Conservation (phyloP, 1,139 yeast species). For the Candida buenavistaensis region DNA sequence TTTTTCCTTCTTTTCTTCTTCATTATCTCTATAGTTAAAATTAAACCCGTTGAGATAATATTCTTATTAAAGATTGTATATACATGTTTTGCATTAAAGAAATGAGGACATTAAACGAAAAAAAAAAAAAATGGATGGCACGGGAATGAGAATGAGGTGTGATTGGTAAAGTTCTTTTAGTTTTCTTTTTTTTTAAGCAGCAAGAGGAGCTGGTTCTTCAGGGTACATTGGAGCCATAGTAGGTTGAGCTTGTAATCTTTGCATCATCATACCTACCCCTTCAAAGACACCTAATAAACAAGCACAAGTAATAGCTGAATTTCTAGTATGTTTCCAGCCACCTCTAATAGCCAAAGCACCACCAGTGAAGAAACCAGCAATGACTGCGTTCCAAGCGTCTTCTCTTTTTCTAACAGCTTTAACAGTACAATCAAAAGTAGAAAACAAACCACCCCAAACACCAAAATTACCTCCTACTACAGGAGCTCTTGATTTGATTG, state of each 20-base stretch:
- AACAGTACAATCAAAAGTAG: constrained; percentile 93
- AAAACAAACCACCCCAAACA: constrained; percentile 98
- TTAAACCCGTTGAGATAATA: too few species aligned
- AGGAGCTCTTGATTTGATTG: constrained; percentile 95
- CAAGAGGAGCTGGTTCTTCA: constrained; percentile 53
- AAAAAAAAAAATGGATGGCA: too few species aligned
- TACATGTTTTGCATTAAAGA: too few species aligned
- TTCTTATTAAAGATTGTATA: too few species aligned
- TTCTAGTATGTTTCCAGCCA: constrained; percentile 96
- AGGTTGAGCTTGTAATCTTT: constrained; percentile 86
- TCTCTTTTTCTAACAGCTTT: constrained; percentile 96
- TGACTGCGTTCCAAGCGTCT: constrained; percentile 97
- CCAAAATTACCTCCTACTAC: constrained; percentile 99
- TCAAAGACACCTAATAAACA: constrained; percentile 94
- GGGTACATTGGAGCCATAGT: constrained; percentile 79
- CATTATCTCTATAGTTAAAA: too few species aligned
- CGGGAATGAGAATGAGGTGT: too few species aligned
- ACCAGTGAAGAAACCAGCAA: constrained; percentile 98
- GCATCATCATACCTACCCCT: constrained; percentile 97
- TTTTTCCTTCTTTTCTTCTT: too few species aligned
- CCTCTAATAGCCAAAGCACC: constrained; percentile 98
- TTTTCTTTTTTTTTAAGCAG: constrained; percentile 37
- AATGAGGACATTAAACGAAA: too few species aligned
- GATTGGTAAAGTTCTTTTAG: too few species aligned
- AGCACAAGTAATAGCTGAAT: constrained; percentile 97